phyloP scores from a whole-genome alignment of 495 filamentous ascomycete species.

The Barbatosphaeria neglecta region DNA sequence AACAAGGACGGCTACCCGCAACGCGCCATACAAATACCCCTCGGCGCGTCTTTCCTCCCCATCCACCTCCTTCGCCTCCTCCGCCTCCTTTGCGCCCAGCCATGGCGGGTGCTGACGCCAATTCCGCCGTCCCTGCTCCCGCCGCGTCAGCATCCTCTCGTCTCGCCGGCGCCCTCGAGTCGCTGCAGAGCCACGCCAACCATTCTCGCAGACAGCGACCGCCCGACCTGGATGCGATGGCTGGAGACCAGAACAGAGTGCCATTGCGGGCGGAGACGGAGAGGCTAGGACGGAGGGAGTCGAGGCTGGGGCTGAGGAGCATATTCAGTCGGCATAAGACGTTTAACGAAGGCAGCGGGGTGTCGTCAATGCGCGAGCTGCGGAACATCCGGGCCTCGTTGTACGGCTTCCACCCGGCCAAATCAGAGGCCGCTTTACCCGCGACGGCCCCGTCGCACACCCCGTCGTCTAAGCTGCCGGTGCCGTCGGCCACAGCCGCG shows the following conservation, averaged over 20 bases:
- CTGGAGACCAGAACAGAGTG: constrained; percentile 8
- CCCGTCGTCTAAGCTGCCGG: not conserved
- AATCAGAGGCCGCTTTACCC: constrained; percentile 27
- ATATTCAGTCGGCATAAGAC: constrained; percentile 32
- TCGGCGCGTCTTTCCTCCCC: not conserved
- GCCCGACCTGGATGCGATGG: constrained; percentile 5
- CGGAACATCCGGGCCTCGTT: constrained; percentile 30
- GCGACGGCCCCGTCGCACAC: not conserved
- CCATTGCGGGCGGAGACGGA: constrained; percentile 13
- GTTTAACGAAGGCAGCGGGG: constrained; percentile 11
- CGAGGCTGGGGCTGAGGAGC: constrained; percentile 35
- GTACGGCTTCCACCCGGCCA: constrained; percentile 23
- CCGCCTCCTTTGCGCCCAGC: not conserved
- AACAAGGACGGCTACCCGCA: no score
- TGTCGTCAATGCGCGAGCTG: constrained; percentile 11
- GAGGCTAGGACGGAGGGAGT: constrained; percentile 29
- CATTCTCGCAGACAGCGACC: constrained; percentile 12
- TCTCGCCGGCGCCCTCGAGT: constrained; percentile 5
- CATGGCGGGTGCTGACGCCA: not conserved
- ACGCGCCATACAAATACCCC: no score
- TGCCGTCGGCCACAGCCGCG: not conserved
- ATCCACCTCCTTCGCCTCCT: not conserved
- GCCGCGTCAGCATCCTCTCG: not conserved
- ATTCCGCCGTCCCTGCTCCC: not conserved
- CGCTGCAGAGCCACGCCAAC: constrained; percentile 6